Conservation (phyloP, 2,329 filamentous ascomycete genomes). For the Aspergillus awamori region DNA sequence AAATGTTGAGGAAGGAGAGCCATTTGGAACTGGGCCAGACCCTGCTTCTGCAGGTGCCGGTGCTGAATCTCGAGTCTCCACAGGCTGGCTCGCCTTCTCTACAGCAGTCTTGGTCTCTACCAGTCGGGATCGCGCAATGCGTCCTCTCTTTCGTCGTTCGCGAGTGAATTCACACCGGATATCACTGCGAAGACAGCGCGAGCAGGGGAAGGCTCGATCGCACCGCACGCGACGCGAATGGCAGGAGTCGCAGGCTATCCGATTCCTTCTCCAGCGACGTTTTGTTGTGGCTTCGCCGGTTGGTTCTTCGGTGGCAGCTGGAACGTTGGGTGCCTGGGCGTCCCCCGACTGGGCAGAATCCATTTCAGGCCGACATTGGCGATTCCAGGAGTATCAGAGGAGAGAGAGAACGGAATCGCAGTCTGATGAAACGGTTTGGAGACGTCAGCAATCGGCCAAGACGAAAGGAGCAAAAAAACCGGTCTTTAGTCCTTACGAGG, state of each 20-base stretch:
- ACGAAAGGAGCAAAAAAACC: background rate
- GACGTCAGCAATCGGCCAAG: slow-evolving; percentile 6
- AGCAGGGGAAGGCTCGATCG: slow-evolving; percentile 87
- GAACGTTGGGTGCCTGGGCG: slow-evolving; percentile 21
- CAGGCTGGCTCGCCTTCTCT: slow-evolving; percentile 8
- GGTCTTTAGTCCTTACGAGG: slow-evolving; percentile 4
- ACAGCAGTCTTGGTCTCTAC: slow-evolving; percentile 46
- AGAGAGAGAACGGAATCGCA: background rate
- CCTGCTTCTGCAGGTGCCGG: slow-evolving; percentile 13
- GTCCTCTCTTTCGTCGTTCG: slow-evolving; percentile 90
- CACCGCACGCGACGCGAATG: slow-evolving; percentile 93
- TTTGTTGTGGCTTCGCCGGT: slow-evolving; percentile 28
- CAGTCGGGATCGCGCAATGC: slow-evolving; percentile 73
- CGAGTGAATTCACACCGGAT: slow-evolving; percentile 79
- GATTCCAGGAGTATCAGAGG: background rate
- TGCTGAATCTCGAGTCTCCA: slow-evolving; percentile 2
- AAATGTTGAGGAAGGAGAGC: slow-evolving; percentile 29
- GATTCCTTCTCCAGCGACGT: slow-evolving; percentile 42
- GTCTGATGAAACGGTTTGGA: background rate
- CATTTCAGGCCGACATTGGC: slow-evolving; percentile 37
- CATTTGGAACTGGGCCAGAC: slow-evolving; percentile 24
- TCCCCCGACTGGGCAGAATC: slow-evolving; percentile 35
- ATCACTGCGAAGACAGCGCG: slow-evolving; percentile 80
- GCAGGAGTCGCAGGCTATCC: slow-evolving; percentile 83
- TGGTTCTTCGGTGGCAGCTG: slow-evolving; percentile 19